Conservation (phyloP, 2,329 filamentous ascomycete species). For the Pyrenochaeta sp. region DNA sequence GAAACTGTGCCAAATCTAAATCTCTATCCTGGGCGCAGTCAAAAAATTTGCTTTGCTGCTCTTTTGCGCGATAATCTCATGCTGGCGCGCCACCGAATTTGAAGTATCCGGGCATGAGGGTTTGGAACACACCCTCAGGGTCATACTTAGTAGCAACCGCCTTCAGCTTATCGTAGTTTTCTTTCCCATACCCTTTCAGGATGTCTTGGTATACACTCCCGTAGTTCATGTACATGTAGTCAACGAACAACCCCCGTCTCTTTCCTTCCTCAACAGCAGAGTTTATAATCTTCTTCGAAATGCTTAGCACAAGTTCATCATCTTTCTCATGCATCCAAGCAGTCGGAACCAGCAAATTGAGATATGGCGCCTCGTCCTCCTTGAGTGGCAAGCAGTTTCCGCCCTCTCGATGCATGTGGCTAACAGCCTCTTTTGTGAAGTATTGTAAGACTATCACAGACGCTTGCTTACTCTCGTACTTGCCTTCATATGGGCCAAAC, state of each 20-base stretch:
- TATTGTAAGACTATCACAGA: constrained; percentile 18
- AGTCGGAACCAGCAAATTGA: constrained; percentile 24
- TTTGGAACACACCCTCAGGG: constrained; percentile 29
- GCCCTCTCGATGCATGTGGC: constrained; percentile 23
- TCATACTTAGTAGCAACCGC: constrained; percentile 29
- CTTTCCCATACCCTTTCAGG: constrained; percentile 52
- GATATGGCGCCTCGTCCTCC: constrained; percentile 21
- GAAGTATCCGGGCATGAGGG: constrained; percentile 27
- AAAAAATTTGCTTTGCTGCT: neutral
- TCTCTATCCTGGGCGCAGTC: neutral
- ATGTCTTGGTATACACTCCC: constrained; percentile 54
- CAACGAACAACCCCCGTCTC: constrained; percentile 13
- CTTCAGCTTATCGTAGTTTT: constrained; percentile 40
- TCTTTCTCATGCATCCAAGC: constrained; percentile 29
- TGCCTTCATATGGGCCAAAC: constrained; percentile 16
- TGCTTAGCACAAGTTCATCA: constrained; percentile 20
- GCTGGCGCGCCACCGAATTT: constrained; percentile 28
- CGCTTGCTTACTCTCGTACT: constrained; percentile 10
- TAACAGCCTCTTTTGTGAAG: constrained; percentile 18
- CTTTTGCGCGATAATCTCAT: neutral
- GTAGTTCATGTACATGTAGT: constrained; percentile 59
- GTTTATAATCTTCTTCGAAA: constrained; percentile 18
- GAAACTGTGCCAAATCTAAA: neutral
- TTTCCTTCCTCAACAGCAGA: constrained; percentile 19
- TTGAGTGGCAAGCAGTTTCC: constrained; percentile 32